These are phyloP conservation scores for Polysphondylium violaceum DNA, from an alignment of 78 protist genomes.

Conservation along the genomic window DNA sequence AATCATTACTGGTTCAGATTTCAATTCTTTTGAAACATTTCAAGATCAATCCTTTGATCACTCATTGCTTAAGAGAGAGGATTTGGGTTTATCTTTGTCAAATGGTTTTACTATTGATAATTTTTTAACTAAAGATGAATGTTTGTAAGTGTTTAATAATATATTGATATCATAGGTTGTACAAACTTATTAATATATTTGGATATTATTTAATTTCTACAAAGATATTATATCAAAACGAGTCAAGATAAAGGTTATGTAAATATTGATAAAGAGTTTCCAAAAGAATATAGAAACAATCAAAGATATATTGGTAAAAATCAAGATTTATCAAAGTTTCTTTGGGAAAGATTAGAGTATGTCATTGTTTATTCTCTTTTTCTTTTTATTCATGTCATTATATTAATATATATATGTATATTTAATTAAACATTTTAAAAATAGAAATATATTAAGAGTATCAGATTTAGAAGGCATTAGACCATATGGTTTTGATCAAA, in stretches of 20 bases:
- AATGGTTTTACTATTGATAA: slow-evolving; percentile 46
- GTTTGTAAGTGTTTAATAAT: slow-evolving; percentile 38
- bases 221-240: slow-evolving; percentile 42
- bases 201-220: background rate
- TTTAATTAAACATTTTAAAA: slow-evolving; percentile 4
- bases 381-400: background rate
- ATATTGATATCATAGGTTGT: background rate
- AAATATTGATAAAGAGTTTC: slow-evolving; percentile 64
- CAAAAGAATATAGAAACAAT: slow-evolving; percentile 58
- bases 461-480: slow-evolving; percentile 34
- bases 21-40: background rate
- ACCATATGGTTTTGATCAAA: slow-evolving; percentile 80
- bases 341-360: slow-evolving; percentile 55
- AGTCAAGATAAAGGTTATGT: slow-evolving; percentile 40
- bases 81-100: slow-evolving; percentile 31
- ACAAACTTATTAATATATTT: background rate
- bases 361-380: background rate
- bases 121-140: slow-evolving; percentile 52
- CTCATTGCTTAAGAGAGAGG: background rate
- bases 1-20: slow-evolving; percentile 20
- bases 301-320: slow-evolving; percentile 47
- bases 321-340: slow-evolving; percentile 19
- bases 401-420: background rate
- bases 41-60: background rate
- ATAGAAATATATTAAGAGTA: background rate